Conservation (phyloP, 1,139 yeast genomes). For the Geotrichum cucujoidarum region DNA sequence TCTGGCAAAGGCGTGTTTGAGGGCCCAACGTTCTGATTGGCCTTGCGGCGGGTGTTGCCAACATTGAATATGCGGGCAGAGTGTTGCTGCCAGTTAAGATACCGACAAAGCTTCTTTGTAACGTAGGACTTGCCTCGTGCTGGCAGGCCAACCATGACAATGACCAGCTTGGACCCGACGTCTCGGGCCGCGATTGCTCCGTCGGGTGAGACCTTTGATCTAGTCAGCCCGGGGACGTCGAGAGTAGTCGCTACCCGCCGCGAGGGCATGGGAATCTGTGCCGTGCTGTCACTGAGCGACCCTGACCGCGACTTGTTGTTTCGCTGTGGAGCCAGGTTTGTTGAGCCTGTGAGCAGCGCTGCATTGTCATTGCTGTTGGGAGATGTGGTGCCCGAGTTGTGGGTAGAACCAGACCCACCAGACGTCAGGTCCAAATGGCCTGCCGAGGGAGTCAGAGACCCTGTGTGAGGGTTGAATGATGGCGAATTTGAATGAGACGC, state of each 20-base stretch:
- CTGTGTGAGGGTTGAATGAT: not conserved
- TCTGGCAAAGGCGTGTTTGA: conserved; percentile 69
- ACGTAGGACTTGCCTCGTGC: conserved; percentile 92
- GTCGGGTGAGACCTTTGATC: conserved; percentile 76
- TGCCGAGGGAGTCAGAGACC: not conserved
- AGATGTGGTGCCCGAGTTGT: not conserved
- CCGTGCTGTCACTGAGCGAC: no score
- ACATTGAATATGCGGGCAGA: conserved; percentile 88
- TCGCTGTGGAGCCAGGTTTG: conserved; percentile 2
- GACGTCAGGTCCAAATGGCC: no score
- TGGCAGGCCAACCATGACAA: conserved; percentile 92
- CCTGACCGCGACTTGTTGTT: conserved; percentile 30
- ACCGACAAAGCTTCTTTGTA: conserved; percentile 82
- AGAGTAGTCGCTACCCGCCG: no score
- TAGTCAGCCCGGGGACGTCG: conserved; percentile 89
- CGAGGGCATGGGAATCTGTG: no score
- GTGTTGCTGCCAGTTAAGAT: conserved; percentile 88
- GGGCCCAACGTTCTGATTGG: conserved; percentile 61
- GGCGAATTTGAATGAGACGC: conserved; percentile 7
- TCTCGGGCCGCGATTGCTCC: conserved; percentile 69
- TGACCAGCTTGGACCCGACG: conserved; percentile 77
- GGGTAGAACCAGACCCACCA: no score
- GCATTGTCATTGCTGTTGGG: not conserved
- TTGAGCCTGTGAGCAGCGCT: no score
- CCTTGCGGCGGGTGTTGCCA: conserved; percentile 83